Evolutionary conservation across 331 rosid genomes (phyloP), one percentile per base, ranked within the genome.

Genomic region (Erythrophleum ivorense): DNA sequence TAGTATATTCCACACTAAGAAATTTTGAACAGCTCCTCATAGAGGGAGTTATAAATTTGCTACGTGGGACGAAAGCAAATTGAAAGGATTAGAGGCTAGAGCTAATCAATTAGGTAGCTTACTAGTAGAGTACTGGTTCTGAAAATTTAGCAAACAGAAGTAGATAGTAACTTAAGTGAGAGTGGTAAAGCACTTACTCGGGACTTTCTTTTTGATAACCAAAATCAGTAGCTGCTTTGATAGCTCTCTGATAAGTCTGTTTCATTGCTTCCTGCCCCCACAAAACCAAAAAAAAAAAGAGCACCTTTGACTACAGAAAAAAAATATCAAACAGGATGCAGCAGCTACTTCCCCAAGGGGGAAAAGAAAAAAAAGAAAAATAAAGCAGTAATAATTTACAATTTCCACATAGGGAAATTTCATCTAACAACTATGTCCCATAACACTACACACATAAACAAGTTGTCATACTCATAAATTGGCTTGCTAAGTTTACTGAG

Each of bases 151-250:
- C 31, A 73, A 53, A 58, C 38, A 78, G 18, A 33, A 78, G 55
- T 38, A 66, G 43, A 53, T 18, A 16, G 50, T 76, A 34, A 62
- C 71, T 64, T 31, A 15, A 31, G 57, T 63, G 52, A 18, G 33
- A 72, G 49, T 45, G 60, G 16, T 34, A 71, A 84, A 38, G 43
- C 24, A 94, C 98, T 90, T 83, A 93, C 97, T 93, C 98, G 0
- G 98, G 97, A 80, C 90, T 90, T 84, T 93, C 97, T 86, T 93
- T 93, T 79, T 89, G 91, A 84, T 93, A 91, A 63, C 98, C 98
- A 86, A 93, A 93, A 80, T 93, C 98, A 57, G 92, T 60, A 53
- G 98, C 97, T 11, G 98, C 94, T 86, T 93, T 93, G 71, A 86
- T 91, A 60, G 94, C 89, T 79, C 94, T 93, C 82, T 93, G 97